Base-by-base conservation (phyloP, 129 eudicot genomes). In the Artemisia annua region DNA sequence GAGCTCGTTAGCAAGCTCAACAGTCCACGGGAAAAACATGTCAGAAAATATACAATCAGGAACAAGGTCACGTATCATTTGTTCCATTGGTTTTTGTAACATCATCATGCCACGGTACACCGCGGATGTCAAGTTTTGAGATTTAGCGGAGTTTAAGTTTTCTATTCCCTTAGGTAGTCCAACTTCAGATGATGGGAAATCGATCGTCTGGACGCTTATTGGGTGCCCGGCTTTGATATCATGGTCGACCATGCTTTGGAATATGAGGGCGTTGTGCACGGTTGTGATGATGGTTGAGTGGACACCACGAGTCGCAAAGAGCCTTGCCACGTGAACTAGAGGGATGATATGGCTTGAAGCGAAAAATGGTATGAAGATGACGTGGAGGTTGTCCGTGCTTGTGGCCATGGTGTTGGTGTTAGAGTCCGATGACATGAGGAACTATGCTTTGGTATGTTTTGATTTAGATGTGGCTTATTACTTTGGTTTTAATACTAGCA, bases 11-110 rank as follows among this genome's bases (percentile, higher is more conserved):
- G 89, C 92, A 1, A 79, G 43, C 26, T 81, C 86, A 6, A 24
- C 72, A 1, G 86, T 78, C 91, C 92, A 87, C 22, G 85, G 87
- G 66, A 73, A 82, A 26, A 79, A 77, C 92, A 76, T 84, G 44
- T 85, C 89, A 16, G 87, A 73, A 50, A 83, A 49, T n/a, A 86
- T 76, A 66, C 80, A 82, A 15, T 76, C 79, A 0, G 87, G 85
- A 8, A 26, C 53, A 49, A 73, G 70, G 28, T 59, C 69, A 0
- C 73, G 68, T 8, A 87, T 70, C 12, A 66, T 2, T 16, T 74
- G 49, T 30, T 84, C 82, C 50, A 70, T 66, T 8, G 79, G 62
- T 4, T 64, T 6, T 18, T 72, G 80, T 3, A 87, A 72, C 12
- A 76, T 32, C 4, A 28, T 26, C 56, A 75, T 55, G 11, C 69